Percentiles rank a stretch among this genome's conserved stretches.
phyloP scores from a whole-genome alignment of 345 rosid species.

The Salix exigua region DNA sequence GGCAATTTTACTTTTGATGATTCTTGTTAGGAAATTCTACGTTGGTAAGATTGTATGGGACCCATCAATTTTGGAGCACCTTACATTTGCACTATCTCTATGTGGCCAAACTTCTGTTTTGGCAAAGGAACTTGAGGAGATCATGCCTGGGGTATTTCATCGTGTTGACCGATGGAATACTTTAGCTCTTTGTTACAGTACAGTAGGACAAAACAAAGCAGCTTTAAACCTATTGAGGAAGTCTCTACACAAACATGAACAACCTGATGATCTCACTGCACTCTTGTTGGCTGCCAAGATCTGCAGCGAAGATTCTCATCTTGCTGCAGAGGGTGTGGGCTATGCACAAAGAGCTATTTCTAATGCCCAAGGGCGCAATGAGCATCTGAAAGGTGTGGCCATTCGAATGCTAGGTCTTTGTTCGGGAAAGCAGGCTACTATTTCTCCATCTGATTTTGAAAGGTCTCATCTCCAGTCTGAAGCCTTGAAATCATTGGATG shows the following conservation, averaged over 20 bases:
- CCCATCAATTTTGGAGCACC: slow-evolving; percentile 79
- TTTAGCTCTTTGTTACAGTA: slow-evolving; percentile 73
- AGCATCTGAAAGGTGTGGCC: slow-evolving; percentile 74
- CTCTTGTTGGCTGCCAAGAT: slow-evolving; percentile 80
- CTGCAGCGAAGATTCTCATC: slow-evolving; percentile 60
- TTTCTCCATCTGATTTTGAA: slow-evolving; percentile 74
- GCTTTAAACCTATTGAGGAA: slow-evolving; percentile 77
- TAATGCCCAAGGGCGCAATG: slow-evolving; percentile 57
- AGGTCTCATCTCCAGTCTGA: slow-evolving; percentile 77
- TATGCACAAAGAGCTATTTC: slow-evolving; percentile 63
- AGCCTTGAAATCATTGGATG: slow-evolving; percentile 70
- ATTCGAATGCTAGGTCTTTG: slow-evolving; percentile 76
- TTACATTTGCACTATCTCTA: slow-evolving; percentile 64
- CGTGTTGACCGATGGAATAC: slow-evolving; percentile 86
- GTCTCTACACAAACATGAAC: slow-evolving; percentile 76
- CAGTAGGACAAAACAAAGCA: slow-evolving; percentile 49
- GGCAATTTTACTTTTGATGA: slow-evolving; percentile 84
- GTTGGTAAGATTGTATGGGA: slow-evolving; percentile 72
- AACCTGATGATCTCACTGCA: slow-evolving; percentile 64
- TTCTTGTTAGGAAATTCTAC: slow-evolving; percentile 58
- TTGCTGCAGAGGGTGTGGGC: slow-evolving; percentile 80
- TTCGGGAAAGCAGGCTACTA: slow-evolving; percentile 71
- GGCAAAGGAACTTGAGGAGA: slow-evolving; percentile 77
- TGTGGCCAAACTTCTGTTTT: slow-evolving; percentile 73
- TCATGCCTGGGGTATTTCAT: slow-evolving; percentile 68